A percentile compares a stretch with the other conserved stretches of the same genome.
Conservation (phyloP, 108 stramenopile species). For the Parietichytrium sp. region DNA sequence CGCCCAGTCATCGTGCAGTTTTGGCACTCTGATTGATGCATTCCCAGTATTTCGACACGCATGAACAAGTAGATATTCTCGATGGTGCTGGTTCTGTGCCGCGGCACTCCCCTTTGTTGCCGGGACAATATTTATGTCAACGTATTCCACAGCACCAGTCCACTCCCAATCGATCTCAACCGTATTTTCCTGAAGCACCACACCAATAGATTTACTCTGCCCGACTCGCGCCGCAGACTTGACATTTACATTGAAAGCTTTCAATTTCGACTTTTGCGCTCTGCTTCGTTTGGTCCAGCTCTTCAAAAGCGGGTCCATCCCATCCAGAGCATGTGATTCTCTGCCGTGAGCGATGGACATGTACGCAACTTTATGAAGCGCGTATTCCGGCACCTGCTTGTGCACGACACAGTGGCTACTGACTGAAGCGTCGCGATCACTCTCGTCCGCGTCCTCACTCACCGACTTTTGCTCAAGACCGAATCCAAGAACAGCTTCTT, state of each 20-base stretch:
- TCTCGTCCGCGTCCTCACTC: too few species aligned
- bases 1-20: background rate
- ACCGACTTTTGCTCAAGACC: background rate
- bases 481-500: background rate
- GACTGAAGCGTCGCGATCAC: background rate
- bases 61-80: too few species aligned
- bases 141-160: background rate
- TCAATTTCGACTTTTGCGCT: background rate
- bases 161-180: background rate
- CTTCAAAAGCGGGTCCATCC: background rate
- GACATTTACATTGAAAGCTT: too few species aligned
- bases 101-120: background rate
- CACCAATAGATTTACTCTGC: too few species aligned
- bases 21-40: background rate
- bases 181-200: constrained; percentile 8
- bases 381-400: background rate
- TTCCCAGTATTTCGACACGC: background rate
- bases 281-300: background rate
- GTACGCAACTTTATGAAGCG: background rate
- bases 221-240: background rate
- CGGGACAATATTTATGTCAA: background rate
- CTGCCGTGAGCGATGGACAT: background rate
- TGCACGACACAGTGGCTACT: too few species aligned
- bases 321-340: background rate
- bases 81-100: too few species aligned